phyloP scores from a whole-genome alignment of 2,329 filamentous ascomycete species.

The Fusarium coffeatum region DNA sequence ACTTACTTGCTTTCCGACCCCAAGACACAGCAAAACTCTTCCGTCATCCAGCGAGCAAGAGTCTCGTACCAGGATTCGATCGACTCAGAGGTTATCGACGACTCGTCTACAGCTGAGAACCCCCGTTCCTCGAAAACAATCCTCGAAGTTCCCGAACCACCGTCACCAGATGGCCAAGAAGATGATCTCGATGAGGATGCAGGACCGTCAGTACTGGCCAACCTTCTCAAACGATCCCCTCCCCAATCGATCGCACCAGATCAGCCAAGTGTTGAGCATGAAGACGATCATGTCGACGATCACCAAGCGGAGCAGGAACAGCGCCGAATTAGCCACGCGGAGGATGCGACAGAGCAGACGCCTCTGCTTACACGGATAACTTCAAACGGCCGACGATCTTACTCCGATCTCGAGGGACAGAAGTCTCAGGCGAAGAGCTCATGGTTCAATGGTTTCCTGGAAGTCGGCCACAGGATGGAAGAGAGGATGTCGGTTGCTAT shows the following conservation, averaged over 20 bases:
- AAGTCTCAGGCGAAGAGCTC: conserved; percentile 51
- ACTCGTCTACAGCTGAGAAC: conserved; percentile 40
- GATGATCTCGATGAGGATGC: conserved; percentile 36
- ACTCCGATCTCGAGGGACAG: conserved; percentile 63
- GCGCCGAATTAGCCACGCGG: conserved; percentile 13
- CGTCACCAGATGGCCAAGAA: conserved; percentile 43
- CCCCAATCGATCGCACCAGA: conserved; percentile 52
- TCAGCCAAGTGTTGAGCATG: conserved; percentile 22
- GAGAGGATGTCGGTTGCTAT: conserved; percentile 53
- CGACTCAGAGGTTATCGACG: conserved; percentile 38
- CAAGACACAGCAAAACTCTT: conserved; percentile 56
- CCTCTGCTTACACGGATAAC: conserved; percentile 58
- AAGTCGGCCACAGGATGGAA: conserved; percentile 50
- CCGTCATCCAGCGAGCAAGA: conserved; percentile 58
- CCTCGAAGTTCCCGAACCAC: conserved; percentile 68
- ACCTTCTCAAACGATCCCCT: conserved; percentile 62
- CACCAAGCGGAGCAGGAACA: conserved; percentile 23
- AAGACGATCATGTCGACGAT: conserved; percentile 21
- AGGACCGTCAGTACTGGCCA: conserved; percentile 59
- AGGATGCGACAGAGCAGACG: conserved; percentile 57
- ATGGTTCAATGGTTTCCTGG: conserved; percentile 52
- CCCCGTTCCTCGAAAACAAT: conserved; percentile 62
- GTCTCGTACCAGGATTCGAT: conserved; percentile 48
- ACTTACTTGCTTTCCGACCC: conserved; percentile 80
- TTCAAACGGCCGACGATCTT: conserved; percentile 47